Percentiles rank a stretch among this genome's conserved stretches.
These are phyloP conservation scores for Fusarium longipes DNA, from an alignment of 2,329 filamentous ascomycete genomes.

Conservation along the genomic window DNA sequence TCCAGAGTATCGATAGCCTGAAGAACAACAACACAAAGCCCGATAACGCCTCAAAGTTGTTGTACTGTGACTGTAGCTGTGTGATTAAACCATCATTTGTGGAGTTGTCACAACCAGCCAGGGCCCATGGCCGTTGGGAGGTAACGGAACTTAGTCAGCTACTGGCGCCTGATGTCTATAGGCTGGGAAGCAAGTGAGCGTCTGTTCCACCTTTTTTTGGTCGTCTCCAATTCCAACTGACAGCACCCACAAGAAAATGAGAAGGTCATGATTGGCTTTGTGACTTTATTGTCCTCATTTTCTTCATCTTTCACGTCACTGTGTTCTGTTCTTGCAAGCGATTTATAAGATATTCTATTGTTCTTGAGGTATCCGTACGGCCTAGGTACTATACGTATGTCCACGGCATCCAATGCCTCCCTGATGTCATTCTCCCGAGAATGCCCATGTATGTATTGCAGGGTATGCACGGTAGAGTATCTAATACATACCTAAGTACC, in stretches of 20 bases:
- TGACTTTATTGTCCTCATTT: background rate
- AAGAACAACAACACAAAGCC: slow-evolving; percentile 15
- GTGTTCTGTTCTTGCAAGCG: background rate
- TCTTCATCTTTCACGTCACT: background rate
- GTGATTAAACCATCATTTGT: slow-evolving; percentile 49
- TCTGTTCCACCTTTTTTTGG: slow-evolving; percentile 3
- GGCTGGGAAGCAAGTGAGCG: background rate
- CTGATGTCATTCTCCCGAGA: slow-evolving; percentile 27
- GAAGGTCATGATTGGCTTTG: slow-evolving; percentile 4
- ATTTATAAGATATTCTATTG: background rate
- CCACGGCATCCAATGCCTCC: slow-evolving; percentile 1
- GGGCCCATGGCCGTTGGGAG: slow-evolving; percentile 39
- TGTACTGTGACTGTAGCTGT: slow-evolving; percentile 22
- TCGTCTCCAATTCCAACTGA: slow-evolving; percentile 19
- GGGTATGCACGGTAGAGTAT: slow-evolving; percentile 25
- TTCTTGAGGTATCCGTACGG: background rate
- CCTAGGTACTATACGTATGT: background rate
- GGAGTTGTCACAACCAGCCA: slow-evolving; percentile 44
- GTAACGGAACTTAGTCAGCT: slow-evolving; percentile 29
- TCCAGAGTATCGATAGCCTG: background rate
- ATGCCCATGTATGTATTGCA: slow-evolving; percentile 5
- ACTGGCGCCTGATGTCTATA: slow-evolving; percentile 6
- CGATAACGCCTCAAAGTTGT: slow-evolving; percentile 21
- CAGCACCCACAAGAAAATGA: slow-evolving; percentile 13
- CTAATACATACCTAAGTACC: background rate